Evolutionary conservation across 148 eudicot species (phyloP).

Genomic region (Fagopyrum homotropicum): DNA sequence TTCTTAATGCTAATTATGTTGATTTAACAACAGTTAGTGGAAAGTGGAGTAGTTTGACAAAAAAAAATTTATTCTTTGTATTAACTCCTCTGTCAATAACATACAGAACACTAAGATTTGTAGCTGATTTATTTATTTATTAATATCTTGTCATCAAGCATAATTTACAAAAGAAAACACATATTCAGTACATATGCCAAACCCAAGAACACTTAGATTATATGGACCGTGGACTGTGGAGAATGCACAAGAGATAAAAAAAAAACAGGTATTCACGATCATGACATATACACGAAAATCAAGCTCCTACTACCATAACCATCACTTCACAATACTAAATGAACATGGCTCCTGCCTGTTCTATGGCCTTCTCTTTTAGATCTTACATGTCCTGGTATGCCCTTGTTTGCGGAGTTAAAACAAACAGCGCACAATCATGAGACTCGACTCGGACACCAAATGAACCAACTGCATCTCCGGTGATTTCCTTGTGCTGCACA

Average conservation of each 20-base stretch:
- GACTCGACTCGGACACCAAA: slow-evolving; percentile 52
- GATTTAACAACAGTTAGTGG: too few species aligned
- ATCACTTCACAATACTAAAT: neutral
- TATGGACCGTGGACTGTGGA: too few species aligned
- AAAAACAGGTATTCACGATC: too few species aligned
- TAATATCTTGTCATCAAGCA: too few species aligned
- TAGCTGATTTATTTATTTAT: too few species aligned
- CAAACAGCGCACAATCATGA: slow-evolving; percentile 71
- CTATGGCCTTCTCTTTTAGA: neutral
- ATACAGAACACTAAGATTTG: too few species aligned
- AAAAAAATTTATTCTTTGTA: too few species aligned
- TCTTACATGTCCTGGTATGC: slow-evolving; percentile 21
- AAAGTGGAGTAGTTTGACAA: too few species aligned
- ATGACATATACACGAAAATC: neutral
- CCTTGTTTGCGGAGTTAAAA: slow-evolving; percentile 51
- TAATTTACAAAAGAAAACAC: too few species aligned
- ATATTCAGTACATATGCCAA: neutral
- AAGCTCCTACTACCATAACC: neutral
- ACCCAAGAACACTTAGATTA: neutral
- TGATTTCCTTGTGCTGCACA: slow-evolving; percentile 52
- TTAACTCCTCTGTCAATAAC: too few species aligned
- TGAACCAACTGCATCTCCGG: slow-evolving; percentile 42
- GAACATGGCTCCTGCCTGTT: neutral
- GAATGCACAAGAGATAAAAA: too few species aligned
- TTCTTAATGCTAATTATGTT: too few species aligned